Evolutionary conservation across 805 yeast species (phyloP).

Genomic region (Hermanozyma aechmeae): DNA sequence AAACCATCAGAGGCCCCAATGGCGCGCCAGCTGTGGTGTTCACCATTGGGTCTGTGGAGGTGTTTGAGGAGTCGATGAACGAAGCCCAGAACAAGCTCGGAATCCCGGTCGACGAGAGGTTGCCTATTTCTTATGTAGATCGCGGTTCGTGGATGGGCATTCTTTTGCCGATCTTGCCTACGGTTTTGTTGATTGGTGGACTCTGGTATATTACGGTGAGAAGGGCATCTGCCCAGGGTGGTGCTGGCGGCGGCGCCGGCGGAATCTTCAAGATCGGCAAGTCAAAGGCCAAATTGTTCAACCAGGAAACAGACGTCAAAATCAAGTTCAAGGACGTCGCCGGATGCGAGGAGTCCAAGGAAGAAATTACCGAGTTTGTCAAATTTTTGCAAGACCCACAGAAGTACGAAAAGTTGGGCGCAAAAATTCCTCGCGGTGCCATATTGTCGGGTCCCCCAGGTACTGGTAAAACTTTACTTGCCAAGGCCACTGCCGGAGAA

Average conservation of each 20-base stretch:
- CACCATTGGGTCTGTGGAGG: conserved; percentile 81
- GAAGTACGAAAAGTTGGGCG: conserved; percentile 88
- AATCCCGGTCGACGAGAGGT: conserved; percentile 58
- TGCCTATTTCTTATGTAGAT: conserved; percentile 71
- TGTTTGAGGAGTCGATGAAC: conserved; percentile 76
- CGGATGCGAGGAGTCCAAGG: conserved; percentile 94
- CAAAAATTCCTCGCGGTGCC: conserved; percentile 97
- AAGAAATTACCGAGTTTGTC: conserved; percentile 97
- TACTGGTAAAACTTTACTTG: conserved; percentile 94
- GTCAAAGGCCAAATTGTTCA: conserved; percentile 83
- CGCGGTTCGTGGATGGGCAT: conserved; percentile 56
- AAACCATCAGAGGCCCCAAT: conserved; percentile 25
- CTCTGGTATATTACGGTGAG: conserved; percentile 53
- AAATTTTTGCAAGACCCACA: conserved; percentile 83
- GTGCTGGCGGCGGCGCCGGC: conserved; percentile 54
- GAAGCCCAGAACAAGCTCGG: conserved; percentile 60
- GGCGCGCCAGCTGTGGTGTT: conserved; percentile 49
- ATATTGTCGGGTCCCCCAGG: conserved; percentile 98
- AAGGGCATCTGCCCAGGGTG: conserved; percentile 40
- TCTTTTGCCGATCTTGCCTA: conserved; percentile 68
- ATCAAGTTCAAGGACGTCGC: conserved; percentile 92
- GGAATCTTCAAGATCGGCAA: conserved; percentile 82
- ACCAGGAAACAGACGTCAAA: conserved; percentile 84
- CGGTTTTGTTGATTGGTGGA: conserved; percentile 73
- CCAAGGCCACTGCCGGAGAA: conserved; percentile 98